A percentile compares a stretch with the other conserved stretches of the same genome.
These are phyloP conservation scores for Trichoderma atroviride DNA, from an alignment of 2,329 filamentous ascomycete genomes.

Conservation along the genomic window DNA sequence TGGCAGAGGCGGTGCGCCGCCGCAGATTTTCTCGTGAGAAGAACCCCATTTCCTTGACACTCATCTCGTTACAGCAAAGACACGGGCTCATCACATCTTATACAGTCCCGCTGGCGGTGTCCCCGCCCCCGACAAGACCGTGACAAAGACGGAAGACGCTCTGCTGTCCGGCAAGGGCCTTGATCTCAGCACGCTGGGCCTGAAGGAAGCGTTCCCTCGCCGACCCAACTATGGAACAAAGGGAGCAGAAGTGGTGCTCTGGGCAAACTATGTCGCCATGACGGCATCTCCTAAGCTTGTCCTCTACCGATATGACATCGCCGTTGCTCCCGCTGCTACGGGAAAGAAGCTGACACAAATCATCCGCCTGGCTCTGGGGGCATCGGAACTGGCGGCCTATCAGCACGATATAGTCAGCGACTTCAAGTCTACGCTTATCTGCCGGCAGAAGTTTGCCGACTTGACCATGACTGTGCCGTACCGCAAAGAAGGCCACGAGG, in stretches of 20 bases:
- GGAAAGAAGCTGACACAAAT: conserved; percentile 28
- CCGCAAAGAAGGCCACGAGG: conserved; percentile 37
- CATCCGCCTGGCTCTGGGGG: conserved; percentile 32
- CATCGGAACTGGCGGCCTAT: conserved; percentile 28
- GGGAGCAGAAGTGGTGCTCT: conserved; percentile 24
- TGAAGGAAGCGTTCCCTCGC: conserved; percentile 23
- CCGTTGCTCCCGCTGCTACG: conserved; percentile 7
- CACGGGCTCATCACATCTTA: not conserved
- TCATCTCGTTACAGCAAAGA: not conserved
- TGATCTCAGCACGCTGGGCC: conserved; percentile 13
- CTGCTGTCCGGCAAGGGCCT: conserved; percentile 4
- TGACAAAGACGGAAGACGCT: conserved; percentile 26
- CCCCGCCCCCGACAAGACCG: conserved; percentile 6
- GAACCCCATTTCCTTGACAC: not conserved
- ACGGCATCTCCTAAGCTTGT: conserved; percentile 18
- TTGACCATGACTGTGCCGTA: conserved; percentile 31
- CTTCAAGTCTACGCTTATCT: conserved; percentile 40
- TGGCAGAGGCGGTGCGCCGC: conserved; percentile 19
- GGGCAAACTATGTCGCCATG: conserved; percentile 30
- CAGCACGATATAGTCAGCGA: conserved; percentile 38
- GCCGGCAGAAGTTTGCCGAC: conserved; percentile 32
- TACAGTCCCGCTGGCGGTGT: conserved; percentile 16
- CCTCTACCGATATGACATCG: conserved; percentile 28
- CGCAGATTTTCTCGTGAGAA: conserved; percentile 22
- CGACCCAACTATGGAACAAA: conserved; percentile 28